Evolutionary conservation across 441 rosid genomes (phyloP).

Genomic region (Manihot esculenta): DNA sequence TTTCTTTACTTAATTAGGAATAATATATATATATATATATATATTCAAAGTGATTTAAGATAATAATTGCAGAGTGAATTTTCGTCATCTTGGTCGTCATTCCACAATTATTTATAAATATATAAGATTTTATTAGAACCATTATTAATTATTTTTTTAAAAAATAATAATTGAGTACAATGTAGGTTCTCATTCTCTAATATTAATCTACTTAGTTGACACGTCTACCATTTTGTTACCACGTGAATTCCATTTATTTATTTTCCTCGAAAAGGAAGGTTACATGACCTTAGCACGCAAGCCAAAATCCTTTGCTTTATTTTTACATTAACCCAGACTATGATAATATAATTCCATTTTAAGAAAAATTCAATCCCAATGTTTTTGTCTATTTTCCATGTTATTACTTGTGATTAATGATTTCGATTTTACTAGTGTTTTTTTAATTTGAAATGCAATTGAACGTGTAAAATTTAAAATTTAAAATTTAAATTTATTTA

Average conservation of each 20-base stretch:
- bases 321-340: too few relatives aligned
- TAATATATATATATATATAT: background rate
- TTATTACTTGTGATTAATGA: too few relatives aligned
- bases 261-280: too few relatives aligned
- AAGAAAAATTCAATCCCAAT: too few relatives aligned
- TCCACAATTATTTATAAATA: too few relatives aligned
- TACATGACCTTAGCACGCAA: too few relatives aligned
- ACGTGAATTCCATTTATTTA: slow-evolving; percentile 5
- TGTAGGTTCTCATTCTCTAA: background rate
- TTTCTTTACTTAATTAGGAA: background rate
- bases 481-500: too few relatives aligned
- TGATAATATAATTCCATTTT: too few relatives aligned
- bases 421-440: too few relatives aligned
- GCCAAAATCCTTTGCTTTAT: background rate
- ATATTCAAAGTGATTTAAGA: slow-evolving; percentile 18
- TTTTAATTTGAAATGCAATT: too few relatives aligned
- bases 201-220: slow-evolving; percentile 19
- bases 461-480: too few relatives aligned
- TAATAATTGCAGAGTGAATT: slow-evolving; percentile 11
- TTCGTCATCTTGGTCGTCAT: slow-evolving; percentile 55
- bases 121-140: slow-evolving; percentile 8
- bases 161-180: background rate
- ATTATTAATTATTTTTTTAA: background rate
- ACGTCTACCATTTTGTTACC: slow-evolving; percentile 20
- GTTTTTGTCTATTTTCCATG: too few relatives aligned